Conservation (phyloP, 768 basidiomycete species). For the Agrocybe pediades region DNA sequence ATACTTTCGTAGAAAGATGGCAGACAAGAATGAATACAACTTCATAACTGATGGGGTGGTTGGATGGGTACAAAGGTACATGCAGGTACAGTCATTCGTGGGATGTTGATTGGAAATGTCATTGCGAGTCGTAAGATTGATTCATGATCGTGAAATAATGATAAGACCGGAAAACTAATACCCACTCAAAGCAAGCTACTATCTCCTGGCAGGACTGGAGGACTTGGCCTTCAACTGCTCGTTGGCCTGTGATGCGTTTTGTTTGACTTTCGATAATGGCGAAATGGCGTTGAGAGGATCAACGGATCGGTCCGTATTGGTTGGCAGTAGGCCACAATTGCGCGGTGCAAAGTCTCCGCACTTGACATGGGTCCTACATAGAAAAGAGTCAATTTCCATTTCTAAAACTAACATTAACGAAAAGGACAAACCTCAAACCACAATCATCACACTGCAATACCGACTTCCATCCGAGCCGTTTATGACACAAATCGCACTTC, state of each 20-base stretch:
- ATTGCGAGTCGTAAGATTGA: slow-evolving; percentile 1
- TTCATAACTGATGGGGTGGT: too few species aligned
- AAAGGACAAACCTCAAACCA: slow-evolving; percentile 52
- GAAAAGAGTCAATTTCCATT: slow-evolving; percentile 8
- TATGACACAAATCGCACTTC: slow-evolving; percentile 82
- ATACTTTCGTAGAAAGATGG: too few species aligned
- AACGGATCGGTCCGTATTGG: slow-evolving; percentile 14
- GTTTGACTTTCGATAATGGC: slow-evolving; percentile 42
- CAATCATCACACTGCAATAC: slow-evolving; percentile 90
- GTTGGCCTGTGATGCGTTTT: slow-evolving; percentile 33
- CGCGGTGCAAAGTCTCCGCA: slow-evolving; percentile 83
- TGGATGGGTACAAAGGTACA: too few species aligned
- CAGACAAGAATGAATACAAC: too few species aligned
- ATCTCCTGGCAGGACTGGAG: slow-evolving; percentile 20
- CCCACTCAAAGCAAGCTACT: background rate
- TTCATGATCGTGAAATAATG: background rate
- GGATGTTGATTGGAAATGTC: too few species aligned
- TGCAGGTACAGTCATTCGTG: too few species aligned
- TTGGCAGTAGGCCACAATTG: slow-evolving; percentile 69
- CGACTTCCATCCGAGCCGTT: slow-evolving; percentile 86
- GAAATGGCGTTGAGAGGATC: slow-evolving; percentile 34
- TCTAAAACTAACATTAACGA: background rate
- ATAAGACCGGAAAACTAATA: background rate
- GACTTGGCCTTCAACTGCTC: slow-evolving; percentile 29
- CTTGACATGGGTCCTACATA: slow-evolving; percentile 70